Evolutionary conservation across 495 filamentous ascomycete genomes (phyloP).

Genomic region (Aspergillus nidulans): DNA sequence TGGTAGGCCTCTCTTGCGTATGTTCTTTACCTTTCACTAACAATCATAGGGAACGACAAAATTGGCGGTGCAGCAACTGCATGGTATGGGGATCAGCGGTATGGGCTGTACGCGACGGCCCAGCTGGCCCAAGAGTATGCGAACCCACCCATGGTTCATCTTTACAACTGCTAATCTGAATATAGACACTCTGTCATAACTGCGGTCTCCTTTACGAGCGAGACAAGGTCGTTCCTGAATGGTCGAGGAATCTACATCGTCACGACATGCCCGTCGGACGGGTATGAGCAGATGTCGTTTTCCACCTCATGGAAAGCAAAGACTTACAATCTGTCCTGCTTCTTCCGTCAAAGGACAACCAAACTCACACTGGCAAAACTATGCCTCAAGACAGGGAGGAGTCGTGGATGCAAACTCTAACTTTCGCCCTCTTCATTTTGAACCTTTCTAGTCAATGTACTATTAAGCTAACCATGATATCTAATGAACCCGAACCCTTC

Average conservation of each 20-base stretch:
- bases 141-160: neutral
- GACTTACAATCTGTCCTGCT: neutral
- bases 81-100: slow-evolving; percentile 80
- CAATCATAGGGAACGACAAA: slow-evolving; percentile 61
- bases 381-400: neutral
- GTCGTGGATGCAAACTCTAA: neutral
- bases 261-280: slow-evolving; percentile 47
- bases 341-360: neutral
- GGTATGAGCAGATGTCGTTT: neutral
- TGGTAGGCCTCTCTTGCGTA: slow-evolving; percentile 38
- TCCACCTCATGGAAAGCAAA: neutral
- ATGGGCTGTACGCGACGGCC: slow-evolving; percentile 93
- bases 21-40: slow-evolving; percentile 9
- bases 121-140: slow-evolving; percentile 76
- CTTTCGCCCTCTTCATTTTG: slow-evolving; percentile 7
- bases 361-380: neutral
- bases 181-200: slow-evolving; percentile 85
- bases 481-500: slow-evolving; percentile 25
- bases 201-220: slow-evolving; percentile 88
- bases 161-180: neutral
- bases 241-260: slow-evolving; percentile 73
- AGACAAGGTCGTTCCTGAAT: slow-evolving; percentile 76
- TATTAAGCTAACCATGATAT: slow-evolving; percentile 21
- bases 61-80: slow-evolving; percentile 91
- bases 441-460: slow-evolving; percentile 19